Base-by-base conservation (phyloP, 495 filamentous ascomycete species). In the Pseudevernia furfuracea region DNA sequence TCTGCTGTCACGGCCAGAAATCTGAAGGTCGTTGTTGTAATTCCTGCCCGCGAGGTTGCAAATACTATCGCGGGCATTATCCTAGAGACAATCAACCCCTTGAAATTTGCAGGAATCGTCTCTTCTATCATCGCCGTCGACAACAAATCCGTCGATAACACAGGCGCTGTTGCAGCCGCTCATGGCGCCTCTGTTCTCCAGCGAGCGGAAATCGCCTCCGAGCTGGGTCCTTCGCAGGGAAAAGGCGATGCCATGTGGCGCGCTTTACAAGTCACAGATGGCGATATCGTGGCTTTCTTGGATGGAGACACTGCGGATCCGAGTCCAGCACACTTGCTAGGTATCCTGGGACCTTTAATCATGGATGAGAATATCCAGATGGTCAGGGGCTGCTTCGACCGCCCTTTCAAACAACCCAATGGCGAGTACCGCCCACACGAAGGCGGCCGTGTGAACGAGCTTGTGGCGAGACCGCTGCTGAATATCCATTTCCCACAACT, bases 191-290 rank as follows among this genome's bases (percentile, higher is more conserved):
- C 57, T 41, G 57, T 59, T 21, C n/a, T 59, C 57, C 57, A 59
- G 57, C 57, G 57, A 39, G 39, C 36, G n/a, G 57, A 59, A 8
- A 59, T 59, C 10, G 57, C 57, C 39, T 43, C 57, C 1, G 57
- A 59, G 36, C 25, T 59, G 25, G 57, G 57, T 17, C 57, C 57
- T 39, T 59, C 57, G 1, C 57, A 41, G 36, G 57, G 57, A 25
- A 59, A 59, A 59, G 57, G 57, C 36, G 57, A 59, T 43, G 57
- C 57, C 5, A 39, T 59, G 39, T 59, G 57, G 57, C 57, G 57
- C 36, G 57, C 57, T 30, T 43, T 59, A 17, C 36, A 59, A n/a
- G 57, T 43, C 57, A 59, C 36, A 43, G 57, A 59, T 32, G 36
- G 57, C 5, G 57, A 59, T 28, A 41, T 59, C 39, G 25, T 59